These are phyloP conservation scores for Cornus controversa DNA, from an alignment of 148 eudicot genomes.

Conservation along the genomic window DNA sequence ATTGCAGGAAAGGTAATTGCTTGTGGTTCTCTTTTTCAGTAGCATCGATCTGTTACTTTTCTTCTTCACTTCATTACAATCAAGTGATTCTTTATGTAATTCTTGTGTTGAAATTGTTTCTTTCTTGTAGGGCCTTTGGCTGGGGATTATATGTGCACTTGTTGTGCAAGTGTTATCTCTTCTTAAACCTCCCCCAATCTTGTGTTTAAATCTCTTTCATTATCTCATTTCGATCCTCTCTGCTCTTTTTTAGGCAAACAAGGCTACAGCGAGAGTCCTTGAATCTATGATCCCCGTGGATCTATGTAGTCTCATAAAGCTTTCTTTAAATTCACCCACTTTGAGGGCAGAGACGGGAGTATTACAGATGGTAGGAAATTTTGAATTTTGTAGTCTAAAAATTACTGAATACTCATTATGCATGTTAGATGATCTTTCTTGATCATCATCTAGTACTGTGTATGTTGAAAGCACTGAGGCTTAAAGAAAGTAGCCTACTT, in stretches of 20 bases:
- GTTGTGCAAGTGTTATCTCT: conserved; percentile 51
- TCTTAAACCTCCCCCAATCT: neutral
- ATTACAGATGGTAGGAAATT: no score
- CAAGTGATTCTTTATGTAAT: neutral
- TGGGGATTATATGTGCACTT: conserved; percentile 70
- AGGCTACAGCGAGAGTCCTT: conserved; percentile 47
- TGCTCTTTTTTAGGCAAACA: conserved; percentile 38
- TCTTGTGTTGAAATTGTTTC: neutral
- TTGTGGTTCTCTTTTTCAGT: no score
- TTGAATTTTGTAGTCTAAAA: no score
- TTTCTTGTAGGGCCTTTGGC: conserved; percentile 57
- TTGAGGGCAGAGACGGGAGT: no score
- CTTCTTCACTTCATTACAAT: neutral
- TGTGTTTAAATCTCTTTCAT: neutral
- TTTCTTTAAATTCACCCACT: neutral
- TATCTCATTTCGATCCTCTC: neutral
- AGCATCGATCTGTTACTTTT: neutral
- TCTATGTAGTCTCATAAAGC: conserved; percentile 34
- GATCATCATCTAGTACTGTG: no score
- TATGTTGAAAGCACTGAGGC: no score
- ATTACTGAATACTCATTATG: no score
- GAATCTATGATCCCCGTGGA: conserved; percentile 35
- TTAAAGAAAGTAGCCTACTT: no score
- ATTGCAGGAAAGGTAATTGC: conserved; percentile 65
- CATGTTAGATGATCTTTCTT: no score